Conservation (phyloP, 352 stramenopile species). For the Phytophthora colocasiae region DNA sequence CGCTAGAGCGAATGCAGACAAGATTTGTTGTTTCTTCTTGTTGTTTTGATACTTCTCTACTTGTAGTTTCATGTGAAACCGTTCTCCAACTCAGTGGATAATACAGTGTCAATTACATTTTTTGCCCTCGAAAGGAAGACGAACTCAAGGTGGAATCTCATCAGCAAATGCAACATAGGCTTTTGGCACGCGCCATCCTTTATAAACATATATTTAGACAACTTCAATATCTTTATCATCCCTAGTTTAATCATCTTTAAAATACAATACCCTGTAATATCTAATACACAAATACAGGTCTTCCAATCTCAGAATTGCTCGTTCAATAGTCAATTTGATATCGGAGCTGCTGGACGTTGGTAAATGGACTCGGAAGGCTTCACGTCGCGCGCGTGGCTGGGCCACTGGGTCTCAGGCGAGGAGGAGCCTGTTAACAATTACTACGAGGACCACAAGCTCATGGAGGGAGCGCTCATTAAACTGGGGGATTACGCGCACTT, state of each 20-base stretch:
- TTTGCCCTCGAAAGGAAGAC: too few species aligned
- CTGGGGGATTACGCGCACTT: slow-evolving; percentile 89
- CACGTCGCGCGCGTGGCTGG: slow-evolving; percentile 60
- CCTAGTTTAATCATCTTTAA: too few species aligned
- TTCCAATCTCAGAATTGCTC: background rate
- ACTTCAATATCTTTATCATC: background rate
- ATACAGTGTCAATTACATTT: too few species aligned
- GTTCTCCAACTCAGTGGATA: too few species aligned
- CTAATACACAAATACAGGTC: too few species aligned
- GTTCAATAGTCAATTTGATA: slow-evolving; percentile 4
- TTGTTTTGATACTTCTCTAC: too few species aligned
- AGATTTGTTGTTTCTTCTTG: too few species aligned
- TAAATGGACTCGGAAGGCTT: slow-evolving; percentile 51
- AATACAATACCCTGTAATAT: too few species aligned
- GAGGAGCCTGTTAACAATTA: slow-evolving; percentile 76
- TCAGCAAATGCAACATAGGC: background rate
- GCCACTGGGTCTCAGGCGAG: slow-evolving; percentile 59
- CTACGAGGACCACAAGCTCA: slow-evolving; percentile 86
- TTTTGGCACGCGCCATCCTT: background rate
- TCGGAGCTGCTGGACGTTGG: background rate
- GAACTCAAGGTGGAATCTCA: background rate
- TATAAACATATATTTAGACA: background rate
- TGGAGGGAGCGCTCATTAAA: slow-evolving; percentile 89
- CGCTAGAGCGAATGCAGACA: background rate
- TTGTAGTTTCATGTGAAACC: too few species aligned